Base-by-base conservation (phyloP, 805 yeast genomes). In the Jamesozyma jinghongensis region DNA sequence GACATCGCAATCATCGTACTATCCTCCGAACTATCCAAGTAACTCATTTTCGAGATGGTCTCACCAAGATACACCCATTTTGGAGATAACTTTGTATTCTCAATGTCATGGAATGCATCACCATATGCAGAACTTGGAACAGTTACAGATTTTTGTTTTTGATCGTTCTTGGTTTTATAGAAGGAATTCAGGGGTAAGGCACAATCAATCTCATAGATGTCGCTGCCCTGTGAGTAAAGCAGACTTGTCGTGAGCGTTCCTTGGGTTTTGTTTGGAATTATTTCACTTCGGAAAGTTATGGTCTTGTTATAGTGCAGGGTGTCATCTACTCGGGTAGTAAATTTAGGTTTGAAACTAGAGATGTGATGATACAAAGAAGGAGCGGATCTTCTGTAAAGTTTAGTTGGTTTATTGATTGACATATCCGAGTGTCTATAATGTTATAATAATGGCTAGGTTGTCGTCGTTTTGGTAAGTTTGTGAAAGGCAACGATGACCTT, bases 71-170 rank as follows among this genome's bases (percentile, higher is more conserved):
- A 59, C 10, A 49, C 45, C 62, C 63, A 59, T 37, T 52, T 53
- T 12, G 52, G 46, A 10, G 43, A 34, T 25, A 52, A 40, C n/a
- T 49, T 45, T 11, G 40, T 42, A 8, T 44, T 40, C 33, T 53
- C 56, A 11, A 49, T 43, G 42, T 77, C 85, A 19, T 74, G 79
- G 32, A 81, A 70, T 2, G 80, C 86, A 44, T 81, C 90, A 32
- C 81, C 94, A 38, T 69, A 68, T 52, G 81, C 88, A 3, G 86
- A 87, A 31, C 67, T 69, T 45, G 29, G 25, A 5, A 12, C 11
- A 19, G 16, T 30, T 4, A 27, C 29, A 5, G 18, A 19, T 7
- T 34, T 22, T 14, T 20, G 27, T 12, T 18, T n/a, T 12, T 19
- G 19, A 6, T 29, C 13, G 10, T 13, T n/a, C 7, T 22, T 35